Conservation (phyloP, 768 basidiomycete genomes). For the Tricholoma matsutake region DNA sequence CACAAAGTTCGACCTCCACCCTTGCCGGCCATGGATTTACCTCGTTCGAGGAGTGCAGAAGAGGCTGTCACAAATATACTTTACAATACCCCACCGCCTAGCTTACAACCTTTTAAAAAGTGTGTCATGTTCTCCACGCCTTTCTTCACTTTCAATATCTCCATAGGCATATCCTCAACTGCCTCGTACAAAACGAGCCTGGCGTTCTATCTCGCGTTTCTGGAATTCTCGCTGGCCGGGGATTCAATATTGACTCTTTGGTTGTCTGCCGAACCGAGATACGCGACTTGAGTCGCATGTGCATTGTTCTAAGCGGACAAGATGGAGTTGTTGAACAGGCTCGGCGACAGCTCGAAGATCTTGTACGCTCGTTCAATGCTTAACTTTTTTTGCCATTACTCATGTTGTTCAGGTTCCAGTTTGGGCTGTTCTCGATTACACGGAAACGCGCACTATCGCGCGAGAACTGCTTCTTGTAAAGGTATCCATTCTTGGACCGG, state of each 20-base stretch:
- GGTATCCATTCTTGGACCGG: conserved; percentile 94
- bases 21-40: conserved; percentile 82
- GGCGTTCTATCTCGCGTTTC: conserved; percentile 98
- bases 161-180: conserved; percentile 89
- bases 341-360: conserved; percentile 90
- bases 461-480: conserved; percentile 95
- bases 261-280: conserved; percentile 99
- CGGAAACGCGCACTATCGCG: conserved; percentile 84
- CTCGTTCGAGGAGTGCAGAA: conserved; percentile 80
- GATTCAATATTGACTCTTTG: conserved; percentile 98
- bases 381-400: background rate
- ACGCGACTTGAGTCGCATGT: conserved; percentile 96
- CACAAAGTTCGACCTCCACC: conserved; percentile 77
- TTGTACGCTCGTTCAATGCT: conserved; percentile 52
- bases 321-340: conserved; percentile 98
- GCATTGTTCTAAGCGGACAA: conserved; percentile 93
- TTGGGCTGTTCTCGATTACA: conserved; percentile 99
- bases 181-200: conserved; percentile 98
- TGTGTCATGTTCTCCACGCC: conserved; percentile 31
- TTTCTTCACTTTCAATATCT: background rate
- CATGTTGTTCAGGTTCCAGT: conserved; percentile 79
- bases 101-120: conserved; percentile 91
- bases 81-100: conserved; percentile 93
- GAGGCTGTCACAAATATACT: conserved; percentile 97
- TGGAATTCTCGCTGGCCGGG: conserved; percentile 93